These are phyloP conservation scores for Melaleuca quinquenervia DNA, from an alignment of 345 rosid genomes.

Conservation along the genomic window DNA sequence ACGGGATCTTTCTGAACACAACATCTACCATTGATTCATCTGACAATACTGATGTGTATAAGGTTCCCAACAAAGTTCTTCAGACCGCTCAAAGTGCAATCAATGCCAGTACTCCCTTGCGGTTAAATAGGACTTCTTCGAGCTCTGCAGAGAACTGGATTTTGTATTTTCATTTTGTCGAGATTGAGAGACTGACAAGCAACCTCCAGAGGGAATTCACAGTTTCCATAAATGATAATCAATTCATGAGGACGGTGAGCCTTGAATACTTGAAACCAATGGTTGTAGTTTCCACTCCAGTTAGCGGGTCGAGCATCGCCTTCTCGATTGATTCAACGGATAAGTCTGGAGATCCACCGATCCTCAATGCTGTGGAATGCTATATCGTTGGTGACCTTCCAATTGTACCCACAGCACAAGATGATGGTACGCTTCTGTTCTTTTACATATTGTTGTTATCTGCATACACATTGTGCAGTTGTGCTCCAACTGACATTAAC, in stretches of 20 bases:
- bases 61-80: not conserved
- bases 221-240: not conserved
- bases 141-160: not conserved
- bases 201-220: not conserved
- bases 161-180: not conserved
- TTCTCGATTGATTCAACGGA: not conserved
- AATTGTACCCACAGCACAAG: not conserved
- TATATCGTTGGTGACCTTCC: not conserved
- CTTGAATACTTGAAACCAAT: not conserved
- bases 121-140: fast-evolving
- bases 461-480: not conserved
- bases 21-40: not conserved
- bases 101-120: fast-evolving
- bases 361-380: not conserved
- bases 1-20: fast-evolving
- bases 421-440: not conserved
- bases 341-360: not conserved
- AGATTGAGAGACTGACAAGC: slow-evolving; percentile 3
- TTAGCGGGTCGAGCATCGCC: not conserved
- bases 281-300: not conserved
- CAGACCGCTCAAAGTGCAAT: fast-evolving
- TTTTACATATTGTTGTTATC: not conserved
- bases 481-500: not conserved
- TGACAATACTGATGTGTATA: not conserved
- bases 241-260: not conserved